phyloP scores from a whole-genome alignment of 441 rosid species.

The Aquilaria agallochum region DNA sequence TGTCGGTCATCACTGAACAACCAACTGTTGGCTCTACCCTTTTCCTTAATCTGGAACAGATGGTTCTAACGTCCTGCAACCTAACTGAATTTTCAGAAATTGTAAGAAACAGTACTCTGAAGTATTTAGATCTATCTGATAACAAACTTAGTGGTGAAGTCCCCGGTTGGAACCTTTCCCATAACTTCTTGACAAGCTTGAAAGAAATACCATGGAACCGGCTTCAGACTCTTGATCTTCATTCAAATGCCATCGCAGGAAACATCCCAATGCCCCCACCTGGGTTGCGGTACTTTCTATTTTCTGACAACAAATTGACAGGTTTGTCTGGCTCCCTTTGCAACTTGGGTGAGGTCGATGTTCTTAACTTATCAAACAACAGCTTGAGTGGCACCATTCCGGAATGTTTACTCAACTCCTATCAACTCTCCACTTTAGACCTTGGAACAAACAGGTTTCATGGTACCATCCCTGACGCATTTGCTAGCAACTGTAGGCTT shows the following conservation, averaged over 20 bases:
- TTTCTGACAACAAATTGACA: background rate
- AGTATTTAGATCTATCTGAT: slow-evolving; percentile 16
- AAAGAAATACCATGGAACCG: slow-evolving; percentile 1
- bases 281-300: background rate
- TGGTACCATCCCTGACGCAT: no score
- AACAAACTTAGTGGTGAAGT: slow-evolving; percentile 10
- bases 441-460: background rate
- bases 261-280: slow-evolving; percentile 6
- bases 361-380: background rate
- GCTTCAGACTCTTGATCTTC: slow-evolving; percentile 6
- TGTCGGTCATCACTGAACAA: slow-evolving; percentile 4
- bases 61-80: slow-evolving; percentile 26
- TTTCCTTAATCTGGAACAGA: background rate
- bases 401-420: background rate
- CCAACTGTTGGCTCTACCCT: background rate
- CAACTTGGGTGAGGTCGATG: background rate
- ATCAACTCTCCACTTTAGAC: background rate
- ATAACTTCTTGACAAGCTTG: slow-evolving; percentile 18
- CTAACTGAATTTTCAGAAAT: slow-evolving; percentile 20
- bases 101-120: slow-evolving; percentile 4
- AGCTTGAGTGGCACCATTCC: background rate
- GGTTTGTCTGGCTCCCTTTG: background rate
- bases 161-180: slow-evolving; percentile 12
- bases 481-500: no score
- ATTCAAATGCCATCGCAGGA: slow-evolving; percentile 12